Evolutionary conservation across 2,329 filamentous ascomycete genomes (phyloP).

Genomic region (Didymosphaeria variabile): DNA sequence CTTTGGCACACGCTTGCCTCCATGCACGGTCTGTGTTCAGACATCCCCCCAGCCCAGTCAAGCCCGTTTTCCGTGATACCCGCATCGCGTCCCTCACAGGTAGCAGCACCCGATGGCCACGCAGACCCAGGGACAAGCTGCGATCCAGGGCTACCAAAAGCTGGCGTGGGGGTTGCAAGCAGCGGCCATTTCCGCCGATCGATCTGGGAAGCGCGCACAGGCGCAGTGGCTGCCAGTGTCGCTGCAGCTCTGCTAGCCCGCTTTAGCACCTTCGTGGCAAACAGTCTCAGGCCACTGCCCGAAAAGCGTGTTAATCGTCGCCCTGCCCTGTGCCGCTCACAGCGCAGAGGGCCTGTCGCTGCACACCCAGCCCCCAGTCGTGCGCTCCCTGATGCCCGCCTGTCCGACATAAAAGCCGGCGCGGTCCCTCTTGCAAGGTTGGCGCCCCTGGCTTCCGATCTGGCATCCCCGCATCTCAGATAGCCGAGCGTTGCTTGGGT

Average conservation of each 20-base stretch:
- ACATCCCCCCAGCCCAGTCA: too few species aligned
- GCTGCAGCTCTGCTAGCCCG: not conserved
- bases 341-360: not conserved
- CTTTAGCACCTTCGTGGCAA: constrained; percentile 12
- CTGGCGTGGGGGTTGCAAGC: not conserved
- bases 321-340: not conserved
- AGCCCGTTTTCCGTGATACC: too few species aligned
- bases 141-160: too few species aligned
- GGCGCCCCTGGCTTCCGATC: constrained; percentile 5
- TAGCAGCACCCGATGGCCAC: too few species aligned
- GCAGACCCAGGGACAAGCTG: too few species aligned
- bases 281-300: constrained; percentile 5
- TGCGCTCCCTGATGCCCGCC: constrained; percentile 1
- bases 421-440: not conserved
- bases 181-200: constrained; percentile 3
- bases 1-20: too few species aligned
- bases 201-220: not conserved
- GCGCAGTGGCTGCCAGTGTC: not conserved
- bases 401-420: constrained; percentile 1
- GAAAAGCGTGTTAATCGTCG: not conserved
- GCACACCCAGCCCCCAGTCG: not conserved
- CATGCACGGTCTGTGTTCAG: too few species aligned
- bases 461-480: constrained; percentile 12
- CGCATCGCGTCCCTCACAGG: too few species aligned
- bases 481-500: constrained; percentile 8